Evolutionary conservation across 2,329 filamentous ascomycete species (phyloP).

Genomic region (Fusarium nematophilum): DNA sequence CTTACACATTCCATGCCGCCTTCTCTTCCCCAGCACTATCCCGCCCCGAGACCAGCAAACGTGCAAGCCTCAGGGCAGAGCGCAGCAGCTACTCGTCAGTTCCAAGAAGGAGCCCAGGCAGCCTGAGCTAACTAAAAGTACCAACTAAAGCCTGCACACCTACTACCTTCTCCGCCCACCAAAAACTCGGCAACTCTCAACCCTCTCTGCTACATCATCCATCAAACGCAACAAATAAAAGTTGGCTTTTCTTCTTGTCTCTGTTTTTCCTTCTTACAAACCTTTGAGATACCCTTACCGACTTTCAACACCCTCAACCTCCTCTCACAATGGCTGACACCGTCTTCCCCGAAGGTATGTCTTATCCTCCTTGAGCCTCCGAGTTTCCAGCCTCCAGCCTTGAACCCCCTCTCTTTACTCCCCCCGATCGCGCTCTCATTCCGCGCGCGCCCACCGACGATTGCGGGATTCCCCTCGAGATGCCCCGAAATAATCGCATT

Average conservation of each 20-base stretch:
- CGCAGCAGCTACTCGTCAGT: constrained; percentile 19
- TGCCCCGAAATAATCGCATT: constrained; percentile 7
- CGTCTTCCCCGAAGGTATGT: constrained; percentile 54
- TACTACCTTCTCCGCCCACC: constrained; percentile 39
- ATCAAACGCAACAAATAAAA: constrained; percentile 9
- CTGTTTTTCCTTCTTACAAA: constrained; percentile 31
- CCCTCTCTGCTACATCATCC: constrained; percentile 33
- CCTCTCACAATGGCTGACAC: constrained; percentile 40
- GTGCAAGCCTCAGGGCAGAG: constrained; percentile 35
- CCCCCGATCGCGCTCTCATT: constrained; percentile 2
- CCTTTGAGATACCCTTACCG: constrained; percentile 42
- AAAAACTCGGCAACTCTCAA: constrained; percentile 42
- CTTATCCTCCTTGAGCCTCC: not conserved
- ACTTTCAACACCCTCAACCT: constrained; percentile 6
- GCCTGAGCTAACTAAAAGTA: constrained; percentile 35
- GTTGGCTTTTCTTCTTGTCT: constrained; percentile 21
- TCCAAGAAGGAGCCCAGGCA: constrained; percentile 10
- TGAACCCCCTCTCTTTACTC: not conserved
- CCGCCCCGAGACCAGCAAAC: constrained; percentile 32
- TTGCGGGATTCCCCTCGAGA: not conserved
- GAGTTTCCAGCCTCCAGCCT: constrained; percentile 17
- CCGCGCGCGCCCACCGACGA: constrained; percentile 4
- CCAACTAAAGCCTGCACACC: constrained; percentile 13
- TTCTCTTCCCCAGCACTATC: constrained; percentile 17
- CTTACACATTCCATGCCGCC: constrained; percentile 54